These are phyloP conservation scores for Trichoderma asperelloides DNA, from an alignment of 495 filamentous ascomycete genomes.

Conservation along the genomic window DNA sequence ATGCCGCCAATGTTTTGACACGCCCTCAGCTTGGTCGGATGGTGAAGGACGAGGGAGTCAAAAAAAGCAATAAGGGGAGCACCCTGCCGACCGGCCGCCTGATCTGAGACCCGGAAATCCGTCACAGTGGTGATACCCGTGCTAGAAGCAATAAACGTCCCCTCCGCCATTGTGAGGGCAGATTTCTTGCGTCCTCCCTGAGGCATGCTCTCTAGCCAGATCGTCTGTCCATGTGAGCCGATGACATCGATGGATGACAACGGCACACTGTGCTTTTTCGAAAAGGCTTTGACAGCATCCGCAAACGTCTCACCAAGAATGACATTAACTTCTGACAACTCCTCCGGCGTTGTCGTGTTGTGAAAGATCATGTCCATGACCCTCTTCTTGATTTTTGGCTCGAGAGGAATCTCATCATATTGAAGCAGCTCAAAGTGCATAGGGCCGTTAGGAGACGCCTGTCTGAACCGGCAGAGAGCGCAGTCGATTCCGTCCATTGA, in stretches of 20 bases:
- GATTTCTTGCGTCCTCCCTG: conserved; percentile 37
- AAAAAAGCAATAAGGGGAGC: conserved; percentile 42
- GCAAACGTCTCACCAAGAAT: conserved; percentile 44
- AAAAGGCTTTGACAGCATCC: conserved; percentile 37
- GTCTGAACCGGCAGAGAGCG: conserved; percentile 40
- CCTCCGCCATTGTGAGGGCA: conserved; percentile 41
- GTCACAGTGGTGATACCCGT: conserved; percentile 36
- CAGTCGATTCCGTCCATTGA: conserved; percentile 45
- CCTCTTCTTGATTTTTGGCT: conserved; percentile 44
- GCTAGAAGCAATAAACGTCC: conserved; percentile 29
- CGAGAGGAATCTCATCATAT: conserved; percentile 38
- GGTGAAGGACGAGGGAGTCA: conserved; percentile 44
- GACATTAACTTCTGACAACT: conserved; percentile 46
- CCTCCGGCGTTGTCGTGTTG: conserved; percentile 42
- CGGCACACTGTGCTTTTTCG: conserved; percentile 33
- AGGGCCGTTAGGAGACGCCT: conserved; percentile 37
- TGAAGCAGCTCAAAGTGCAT: conserved; percentile 42
- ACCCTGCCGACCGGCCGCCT: conserved; percentile 37
- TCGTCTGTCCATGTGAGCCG: conserved; percentile 52
- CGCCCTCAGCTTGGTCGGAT: conserved; percentile 45
- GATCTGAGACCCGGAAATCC: conserved; percentile 36
- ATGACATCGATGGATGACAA: conserved; percentile 43
- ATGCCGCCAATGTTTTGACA: conserved; percentile 56
- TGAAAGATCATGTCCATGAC: conserved; percentile 47
- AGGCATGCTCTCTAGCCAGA: conserved; percentile 49